phyloP scores from a whole-genome alignment of 1,284 basidiomycete genomes.

The Entoloma clypeatum region DNA sequence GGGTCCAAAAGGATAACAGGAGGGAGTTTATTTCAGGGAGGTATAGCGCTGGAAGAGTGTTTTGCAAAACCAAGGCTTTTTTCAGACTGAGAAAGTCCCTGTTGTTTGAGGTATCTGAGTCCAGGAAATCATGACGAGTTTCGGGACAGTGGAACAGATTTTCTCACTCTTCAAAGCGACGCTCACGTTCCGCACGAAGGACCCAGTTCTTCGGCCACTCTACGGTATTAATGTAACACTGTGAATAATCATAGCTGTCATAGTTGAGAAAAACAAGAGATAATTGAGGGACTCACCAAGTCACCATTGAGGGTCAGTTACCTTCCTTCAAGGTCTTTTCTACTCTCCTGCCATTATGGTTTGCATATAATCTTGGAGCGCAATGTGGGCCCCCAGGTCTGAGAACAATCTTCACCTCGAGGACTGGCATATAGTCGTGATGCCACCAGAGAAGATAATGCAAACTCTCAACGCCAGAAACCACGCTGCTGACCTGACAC shows the following conservation, averaged over 20 bases:
- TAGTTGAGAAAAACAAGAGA: too few species aligned
- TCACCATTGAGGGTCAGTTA: too few species aligned
- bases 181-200: conserved; percentile 78
- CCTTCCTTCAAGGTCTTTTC: too few species aligned
- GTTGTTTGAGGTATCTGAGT: conserved; percentile 85
- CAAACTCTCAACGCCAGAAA: too few species aligned
- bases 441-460: too few species aligned
- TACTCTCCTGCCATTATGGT: too few species aligned
- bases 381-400: too few species aligned
- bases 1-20: conserved; percentile 87
- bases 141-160: conserved; percentile 6
- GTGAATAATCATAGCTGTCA: conserved; percentile 95
- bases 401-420: too few species aligned
- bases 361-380: too few species aligned
- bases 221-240: conserved; percentile 85
- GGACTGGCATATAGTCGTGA: too few species aligned
- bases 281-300: too few species aligned
- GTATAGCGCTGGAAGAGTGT: conserved; percentile 64
- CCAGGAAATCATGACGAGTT: conserved; percentile 1
- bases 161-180: conserved; percentile 89
- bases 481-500: too few species aligned
- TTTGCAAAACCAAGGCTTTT: conserved; percentile 60
- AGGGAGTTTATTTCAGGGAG: conserved; percentile 57
- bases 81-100: conserved; percentile 78
- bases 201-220: conserved; percentile 93